Evolutionary conservation across 2,329 filamentous ascomycete species (phyloP).

Genomic region (Golovinomyces cichoracearum): DNA sequence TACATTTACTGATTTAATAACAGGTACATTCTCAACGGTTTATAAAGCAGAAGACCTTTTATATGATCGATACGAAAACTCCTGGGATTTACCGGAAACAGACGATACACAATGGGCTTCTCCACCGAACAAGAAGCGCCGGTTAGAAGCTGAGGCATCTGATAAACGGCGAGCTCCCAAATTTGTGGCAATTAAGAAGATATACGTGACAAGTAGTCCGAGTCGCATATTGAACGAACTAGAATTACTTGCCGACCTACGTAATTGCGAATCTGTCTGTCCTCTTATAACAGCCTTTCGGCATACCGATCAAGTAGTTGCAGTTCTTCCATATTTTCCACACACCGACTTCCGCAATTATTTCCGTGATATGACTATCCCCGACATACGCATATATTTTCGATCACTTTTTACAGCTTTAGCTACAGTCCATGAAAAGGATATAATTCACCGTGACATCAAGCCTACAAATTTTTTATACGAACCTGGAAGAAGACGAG

Average conservation of each 20-base stretch:
- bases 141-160: constrained; percentile 14
- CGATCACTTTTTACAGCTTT: constrained; percentile 68
- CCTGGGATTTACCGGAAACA: constrained; percentile 52
- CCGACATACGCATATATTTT: constrained; percentile 76
- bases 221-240: constrained; percentile 87
- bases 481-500: constrained; percentile 51
- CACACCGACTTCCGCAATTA: constrained; percentile 89
- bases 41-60: constrained; percentile 92
- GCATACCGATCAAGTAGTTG: constrained; percentile 77
- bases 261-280: constrained; percentile 62
- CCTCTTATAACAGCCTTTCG: constrained; percentile 95
- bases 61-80: constrained; percentile 60
- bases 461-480: constrained; percentile 97
- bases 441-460: constrained; percentile 82
- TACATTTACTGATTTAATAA: not conserved
- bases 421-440: constrained; percentile 52
- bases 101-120: constrained; percentile 40
- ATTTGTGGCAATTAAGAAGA: constrained; percentile 96
- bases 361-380: constrained; percentile 67
- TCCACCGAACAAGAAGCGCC: constrained; percentile 34
- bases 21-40: constrained; percentile 92
- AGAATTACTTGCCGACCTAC: constrained; percentile 69
- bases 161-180: constrained; percentile 26
- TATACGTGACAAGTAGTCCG: constrained; percentile 92
- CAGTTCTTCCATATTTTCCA: constrained; percentile 81